Evolutionary conservation across 345 rosid species (phyloP).

Genomic region (Linum trigynum): DNA sequence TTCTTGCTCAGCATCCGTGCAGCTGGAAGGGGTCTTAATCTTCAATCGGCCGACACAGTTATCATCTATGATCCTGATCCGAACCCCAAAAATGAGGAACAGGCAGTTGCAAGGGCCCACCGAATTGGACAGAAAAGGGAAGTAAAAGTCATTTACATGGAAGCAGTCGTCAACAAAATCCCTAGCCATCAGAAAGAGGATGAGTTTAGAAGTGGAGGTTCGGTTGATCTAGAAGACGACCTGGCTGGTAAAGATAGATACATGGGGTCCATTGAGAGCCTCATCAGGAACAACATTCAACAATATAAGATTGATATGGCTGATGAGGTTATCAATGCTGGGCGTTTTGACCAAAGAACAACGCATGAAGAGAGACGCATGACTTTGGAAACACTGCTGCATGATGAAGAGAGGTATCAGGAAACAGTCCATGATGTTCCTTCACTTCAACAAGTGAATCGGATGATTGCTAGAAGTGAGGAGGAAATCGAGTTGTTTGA

Average conservation of each 20-base stretch:
- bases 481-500: conserved; percentile 93
- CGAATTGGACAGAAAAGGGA: conserved; percentile 98
- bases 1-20: conserved; percentile 98
- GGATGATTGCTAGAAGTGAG: conserved; percentile 96
- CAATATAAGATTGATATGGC: conserved; percentile 99
- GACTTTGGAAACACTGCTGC: conserved; percentile 94
- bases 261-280: conserved; percentile 97
- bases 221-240: conserved; percentile 84
- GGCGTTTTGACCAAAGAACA: conserved; percentile 99
- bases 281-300: conserved; percentile 95
- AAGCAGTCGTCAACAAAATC: conserved; percentile 90
- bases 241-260: conserved; percentile 96
- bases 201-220: conserved; percentile 78
- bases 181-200: conserved; percentile 94
- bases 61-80: conserved; percentile 99
- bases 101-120: conserved; percentile 99
- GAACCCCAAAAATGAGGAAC: conserved; percentile 99
- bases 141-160: conserved; percentile 97
- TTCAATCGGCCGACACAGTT: conserved; percentile 98
- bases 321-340: conserved; percentile 99
- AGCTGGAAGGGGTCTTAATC: conserved; percentile 99
- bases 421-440: conserved; percentile 99
- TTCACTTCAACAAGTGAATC: conserved; percentile 83
- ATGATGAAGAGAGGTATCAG: conserved; percentile 97
- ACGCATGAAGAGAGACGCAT: conserved; percentile 98